A percentile compares a stretch with the other conserved stretches of the same genome.
These are phyloP conservation scores for Aspergillus sclerotialis DNA, from an alignment of 2,329 filamentous ascomycete genomes.

Conservation along the genomic window DNA sequence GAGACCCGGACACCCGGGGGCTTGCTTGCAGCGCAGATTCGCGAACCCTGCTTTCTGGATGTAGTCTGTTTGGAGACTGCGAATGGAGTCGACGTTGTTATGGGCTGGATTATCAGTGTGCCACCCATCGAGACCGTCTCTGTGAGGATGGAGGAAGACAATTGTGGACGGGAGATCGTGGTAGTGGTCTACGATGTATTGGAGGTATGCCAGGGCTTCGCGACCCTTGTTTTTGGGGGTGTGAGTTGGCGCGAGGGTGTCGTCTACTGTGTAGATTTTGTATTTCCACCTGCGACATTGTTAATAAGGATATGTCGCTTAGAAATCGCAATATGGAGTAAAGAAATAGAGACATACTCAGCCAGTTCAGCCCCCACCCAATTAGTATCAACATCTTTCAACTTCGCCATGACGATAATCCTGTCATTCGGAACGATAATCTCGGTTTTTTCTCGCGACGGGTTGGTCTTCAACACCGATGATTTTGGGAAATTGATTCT, in stretches of 20 bases:
- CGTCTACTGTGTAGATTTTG: constrained; percentile 37
- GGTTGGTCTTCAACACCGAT: constrained; percentile 8
- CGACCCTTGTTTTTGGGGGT: constrained; percentile 34
- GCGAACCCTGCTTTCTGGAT: constrained; percentile 49
- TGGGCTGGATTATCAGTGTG: constrained; percentile 51
- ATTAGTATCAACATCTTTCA: constrained; percentile 37
- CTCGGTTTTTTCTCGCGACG: constrained; percentile 18
- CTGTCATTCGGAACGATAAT: constrained; percentile 30
- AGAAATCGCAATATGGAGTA: not conserved
- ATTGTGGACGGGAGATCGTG: constrained; percentile 43
- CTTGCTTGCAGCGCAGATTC: constrained; percentile 49
- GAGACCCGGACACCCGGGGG: constrained; percentile 28
- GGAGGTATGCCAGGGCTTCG: constrained; percentile 39
- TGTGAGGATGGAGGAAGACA: constrained; percentile 52
- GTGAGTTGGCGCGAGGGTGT: constrained; percentile 14
- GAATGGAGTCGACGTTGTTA: constrained; percentile 45
- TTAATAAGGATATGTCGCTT: not conserved
- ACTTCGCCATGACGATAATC: constrained; percentile 39
- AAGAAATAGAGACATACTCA: constrained; percentile 26
- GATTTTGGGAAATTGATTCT: constrained; percentile 1
- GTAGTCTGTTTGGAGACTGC: constrained; percentile 41
- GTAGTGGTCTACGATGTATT: constrained; percentile 41
- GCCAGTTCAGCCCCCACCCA: constrained; percentile 39
- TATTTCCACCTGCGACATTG: constrained; percentile 41
- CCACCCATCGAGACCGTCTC: constrained; percentile 35